Conservation (phyloP, 257 asterid genomes). For the Petunia axillaris region DNA sequence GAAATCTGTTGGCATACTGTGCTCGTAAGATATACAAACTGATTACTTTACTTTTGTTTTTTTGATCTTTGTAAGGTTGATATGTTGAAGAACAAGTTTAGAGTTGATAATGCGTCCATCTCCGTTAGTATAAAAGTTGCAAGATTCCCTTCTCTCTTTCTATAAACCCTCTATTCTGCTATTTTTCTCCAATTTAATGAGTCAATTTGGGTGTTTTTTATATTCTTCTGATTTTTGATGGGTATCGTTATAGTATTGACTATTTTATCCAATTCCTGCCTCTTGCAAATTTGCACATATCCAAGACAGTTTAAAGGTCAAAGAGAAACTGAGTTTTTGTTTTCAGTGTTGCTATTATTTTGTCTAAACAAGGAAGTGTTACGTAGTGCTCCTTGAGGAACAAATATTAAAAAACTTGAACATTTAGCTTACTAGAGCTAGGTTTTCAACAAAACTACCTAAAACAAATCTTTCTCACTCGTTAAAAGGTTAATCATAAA, state of each 20-base stretch:
- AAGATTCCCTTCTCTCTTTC: too few relatives aligned
- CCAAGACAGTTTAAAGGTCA: conserved; percentile 2
- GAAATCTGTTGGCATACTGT: too few relatives aligned
- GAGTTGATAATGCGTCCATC: too few relatives aligned
- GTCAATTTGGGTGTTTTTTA: too few relatives aligned
- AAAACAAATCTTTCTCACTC: neutral
- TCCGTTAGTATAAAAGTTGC: too few relatives aligned
- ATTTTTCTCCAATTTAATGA: too few relatives aligned
- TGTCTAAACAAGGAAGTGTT: neutral
- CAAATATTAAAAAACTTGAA: neutral
- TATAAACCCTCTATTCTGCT: too few relatives aligned
- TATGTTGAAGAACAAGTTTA: too few relatives aligned
- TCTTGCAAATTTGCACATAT: conserved; percentile 16
- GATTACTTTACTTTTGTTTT: too few relatives aligned
- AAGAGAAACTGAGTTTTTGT: neutral
- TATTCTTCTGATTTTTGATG: too few relatives aligned
- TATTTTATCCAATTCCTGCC: neutral
- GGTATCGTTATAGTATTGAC: neutral
- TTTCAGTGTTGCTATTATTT: neutral
- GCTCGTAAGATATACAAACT: too few relatives aligned
- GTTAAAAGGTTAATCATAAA: neutral
- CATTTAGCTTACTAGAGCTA: neutral
- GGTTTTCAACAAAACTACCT: neutral
- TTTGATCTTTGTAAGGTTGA: too few relatives aligned
- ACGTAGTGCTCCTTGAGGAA: neutral